A percentile compares a stretch with the other conserved stretches of the same genome.
phyloP scores from a whole-genome alignment of 371 early-diverging fungal species.

The Syncephalis plumigaleata region DNA sequence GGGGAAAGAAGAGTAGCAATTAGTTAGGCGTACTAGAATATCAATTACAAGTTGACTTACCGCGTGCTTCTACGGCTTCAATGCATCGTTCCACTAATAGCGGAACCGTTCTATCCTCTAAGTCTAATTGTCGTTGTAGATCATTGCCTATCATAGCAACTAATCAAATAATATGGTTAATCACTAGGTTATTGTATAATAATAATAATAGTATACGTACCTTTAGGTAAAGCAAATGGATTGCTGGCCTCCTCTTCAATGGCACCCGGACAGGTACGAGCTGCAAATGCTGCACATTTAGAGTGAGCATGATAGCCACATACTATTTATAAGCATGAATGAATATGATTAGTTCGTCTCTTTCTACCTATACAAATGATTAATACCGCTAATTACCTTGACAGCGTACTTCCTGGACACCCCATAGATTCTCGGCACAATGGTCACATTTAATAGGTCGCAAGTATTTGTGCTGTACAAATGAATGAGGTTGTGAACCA shows the following conservation, averaged over 20 bases:
- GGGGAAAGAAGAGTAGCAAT: no score
- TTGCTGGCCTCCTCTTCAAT: background rate
- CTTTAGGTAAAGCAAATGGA: background rate
- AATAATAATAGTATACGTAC: no score
- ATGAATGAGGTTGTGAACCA: constrained; percentile 23
- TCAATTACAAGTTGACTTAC: no score
- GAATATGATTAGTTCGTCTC: background rate
- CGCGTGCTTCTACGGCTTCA: constrained; percentile 48
- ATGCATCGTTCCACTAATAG: constrained; percentile 58
- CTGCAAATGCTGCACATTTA: constrained; percentile 21
- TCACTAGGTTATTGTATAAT: no score
- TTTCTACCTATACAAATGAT: background rate
- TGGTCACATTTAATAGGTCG: constrained; percentile 59
- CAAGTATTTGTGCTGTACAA: constrained; percentile 37
- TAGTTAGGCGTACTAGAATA: no score
- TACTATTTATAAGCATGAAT: constrained; percentile 10
- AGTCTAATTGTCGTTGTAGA: constrained; percentile 23
- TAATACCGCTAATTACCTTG: constrained; percentile 22
- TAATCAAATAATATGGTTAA: background rate
- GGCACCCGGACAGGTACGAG: constrained; percentile 15
- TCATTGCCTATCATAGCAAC: constrained; percentile 34
- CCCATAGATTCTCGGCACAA: constrained; percentile 77
- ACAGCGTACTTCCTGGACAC: constrained; percentile 55
- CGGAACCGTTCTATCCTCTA: constrained; percentile 40
- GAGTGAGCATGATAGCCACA: constrained; percentile 43